These are phyloP conservation scores for Aspergillus jensenii DNA, from an alignment of 2,329 filamentous ascomycete genomes.

Conservation along the genomic window DNA sequence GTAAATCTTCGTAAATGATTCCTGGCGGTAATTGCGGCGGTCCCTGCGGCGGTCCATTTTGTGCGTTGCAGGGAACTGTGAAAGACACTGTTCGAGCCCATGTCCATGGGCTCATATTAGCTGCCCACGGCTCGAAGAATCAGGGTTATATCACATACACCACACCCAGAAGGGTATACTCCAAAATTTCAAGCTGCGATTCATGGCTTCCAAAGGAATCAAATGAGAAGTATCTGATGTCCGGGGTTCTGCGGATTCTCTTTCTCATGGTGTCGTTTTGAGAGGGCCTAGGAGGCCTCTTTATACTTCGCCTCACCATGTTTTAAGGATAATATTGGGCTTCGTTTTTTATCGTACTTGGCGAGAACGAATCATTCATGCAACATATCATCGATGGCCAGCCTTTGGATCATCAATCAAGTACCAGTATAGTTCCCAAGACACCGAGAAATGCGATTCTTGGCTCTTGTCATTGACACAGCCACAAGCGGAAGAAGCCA, in stretches of 20 bases:
- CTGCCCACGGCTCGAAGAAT: not conserved
- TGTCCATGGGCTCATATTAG: not conserved
- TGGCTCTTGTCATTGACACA: not conserved
- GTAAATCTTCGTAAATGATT: constrained; percentile 18
- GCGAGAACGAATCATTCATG: not conserved
- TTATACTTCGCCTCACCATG: not conserved
- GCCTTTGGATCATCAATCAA: constrained; percentile 4
- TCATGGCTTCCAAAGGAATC: not conserved
- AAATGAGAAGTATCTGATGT: not conserved
- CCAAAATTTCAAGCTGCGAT: not conserved
- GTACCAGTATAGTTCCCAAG: constrained; percentile 1
- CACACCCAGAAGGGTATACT: not conserved
- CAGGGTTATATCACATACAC: not conserved
- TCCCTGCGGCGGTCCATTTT: not conserved
- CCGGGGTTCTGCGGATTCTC: not conserved
- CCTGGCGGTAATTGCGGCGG: not conserved
- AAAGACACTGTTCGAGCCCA: not conserved
- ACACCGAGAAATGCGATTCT: constrained; percentile 9
- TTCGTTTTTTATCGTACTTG: not conserved
- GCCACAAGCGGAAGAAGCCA: constrained; percentile 3
- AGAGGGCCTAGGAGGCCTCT: not conserved
- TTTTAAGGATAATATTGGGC: not conserved
- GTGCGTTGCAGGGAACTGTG: not conserved
- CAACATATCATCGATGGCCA: not conserved
- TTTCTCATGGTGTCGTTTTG: not conserved